phyloP scores from a whole-genome alignment of 352 stramenopile genomes.

The Phytophthora cactorum region DNA sequence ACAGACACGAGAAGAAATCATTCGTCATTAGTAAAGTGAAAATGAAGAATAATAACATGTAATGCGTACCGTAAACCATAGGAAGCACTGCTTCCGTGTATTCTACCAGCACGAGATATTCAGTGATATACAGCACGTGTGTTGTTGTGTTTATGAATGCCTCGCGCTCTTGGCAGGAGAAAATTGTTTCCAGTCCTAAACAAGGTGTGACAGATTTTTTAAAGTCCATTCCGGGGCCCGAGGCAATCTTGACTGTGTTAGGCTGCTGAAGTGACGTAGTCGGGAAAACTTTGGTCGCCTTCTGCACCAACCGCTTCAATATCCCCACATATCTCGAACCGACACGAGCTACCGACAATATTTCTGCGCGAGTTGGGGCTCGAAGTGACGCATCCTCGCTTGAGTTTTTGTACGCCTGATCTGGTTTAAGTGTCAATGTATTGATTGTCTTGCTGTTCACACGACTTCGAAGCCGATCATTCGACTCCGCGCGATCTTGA shows the following conservation, averaged over 20 bases:
- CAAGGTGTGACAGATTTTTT: neutral
- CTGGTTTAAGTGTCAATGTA: neutral
- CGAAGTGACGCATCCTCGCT: neutral
- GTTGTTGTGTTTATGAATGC: conserved; percentile 34
- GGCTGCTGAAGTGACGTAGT: neutral
- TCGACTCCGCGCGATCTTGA: neutral
- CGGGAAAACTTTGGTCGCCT: neutral
- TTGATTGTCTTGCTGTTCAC: neutral
- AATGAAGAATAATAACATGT: too few relatives aligned
- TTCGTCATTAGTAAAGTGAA: too few relatives aligned
- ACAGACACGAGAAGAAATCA: neutral
- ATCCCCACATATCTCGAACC: neutral
- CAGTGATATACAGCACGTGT: conserved; percentile 36
- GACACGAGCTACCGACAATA: neutral
- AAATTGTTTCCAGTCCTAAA: conserved; percentile 8
- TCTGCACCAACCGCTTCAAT: neutral
- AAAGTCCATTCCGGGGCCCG: neutral
- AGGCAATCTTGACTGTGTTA: neutral
- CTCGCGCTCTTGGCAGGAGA: conserved; percentile 17
- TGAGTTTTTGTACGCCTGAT: neutral
- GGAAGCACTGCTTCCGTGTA: conserved; percentile 44
- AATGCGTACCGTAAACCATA: conserved; percentile 34
- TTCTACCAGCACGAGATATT: conserved; percentile 49
- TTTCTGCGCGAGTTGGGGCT: neutral
- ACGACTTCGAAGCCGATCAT: neutral